Base-by-base conservation (phyloP, 2,329 filamentous ascomycete species). In the Ascosphaera apis region DNA sequence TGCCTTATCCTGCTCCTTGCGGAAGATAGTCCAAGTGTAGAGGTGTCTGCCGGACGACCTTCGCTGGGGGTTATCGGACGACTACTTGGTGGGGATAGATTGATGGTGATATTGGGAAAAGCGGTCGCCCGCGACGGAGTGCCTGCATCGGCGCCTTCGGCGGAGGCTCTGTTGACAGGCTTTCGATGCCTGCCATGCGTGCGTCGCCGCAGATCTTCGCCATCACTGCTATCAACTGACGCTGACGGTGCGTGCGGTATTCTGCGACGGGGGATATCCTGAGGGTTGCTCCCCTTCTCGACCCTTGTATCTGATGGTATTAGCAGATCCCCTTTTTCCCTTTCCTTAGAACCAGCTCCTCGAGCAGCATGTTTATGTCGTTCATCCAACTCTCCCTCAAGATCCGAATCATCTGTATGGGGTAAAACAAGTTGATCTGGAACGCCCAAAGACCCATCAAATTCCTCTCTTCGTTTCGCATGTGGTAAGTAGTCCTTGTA, bases 21-120 rank as follows among this genome's bases (percentile, higher is more conserved):
- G 11, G 21, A 11, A 11, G 6, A 5, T 5, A 25, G 6, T 5
- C 6, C 21, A 25, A 11, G 11, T 11, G 21, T 5, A 25, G 21
- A 25, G 11, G 21, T 25, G 21, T 11, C n/a, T 13, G 27, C n/a
- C n/a, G 27, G n/a, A 11, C 27, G 12, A 30, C 9, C 9, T n/a
- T 30, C 27, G 0, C 60, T 57, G 19, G 76, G 76, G 4, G 77
- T 81, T 2, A 61, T 59, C 1, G 67, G 62, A 16, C 76, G 66
- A 45, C 73, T 81, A 5, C 61, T 61, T 3, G 64, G 58, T 1
- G 72, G 67, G 3, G 76, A 78, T 6, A 76, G 50, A 38, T 77
- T 72, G 42, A 68, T 63, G 15, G 66, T 66, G 40, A 74, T 67
- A 9, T 64, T 65, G 3, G 70, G 69, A 36, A 75, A 63, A 21